Evolutionary conservation across 2,329 filamentous ascomycete genomes (phyloP).

Genomic region (Periglandula ipomoeae): DNA sequence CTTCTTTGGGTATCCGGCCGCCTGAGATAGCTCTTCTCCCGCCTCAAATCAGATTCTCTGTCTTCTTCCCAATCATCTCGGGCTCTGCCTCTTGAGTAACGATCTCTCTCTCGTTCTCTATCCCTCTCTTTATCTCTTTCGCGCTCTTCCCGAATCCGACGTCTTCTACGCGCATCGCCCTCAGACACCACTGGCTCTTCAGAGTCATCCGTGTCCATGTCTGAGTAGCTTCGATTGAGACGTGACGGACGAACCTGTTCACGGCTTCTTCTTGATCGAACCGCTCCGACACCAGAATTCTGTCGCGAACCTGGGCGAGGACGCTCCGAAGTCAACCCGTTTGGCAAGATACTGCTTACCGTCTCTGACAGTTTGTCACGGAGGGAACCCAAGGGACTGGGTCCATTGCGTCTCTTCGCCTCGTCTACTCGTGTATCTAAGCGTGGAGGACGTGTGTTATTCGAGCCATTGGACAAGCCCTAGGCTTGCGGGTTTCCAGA

Average conservation of each 20-base stretch:
- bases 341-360: conserved; percentile 33
- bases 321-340: conserved; percentile 23
- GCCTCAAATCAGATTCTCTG: conserved; percentile 19
- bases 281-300: conserved; percentile 20
- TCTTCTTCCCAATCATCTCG: conserved; percentile 25
- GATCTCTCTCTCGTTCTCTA: conserved; percentile 26
- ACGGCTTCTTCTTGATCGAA: conserved; percentile 27
- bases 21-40: conserved; percentile 25
- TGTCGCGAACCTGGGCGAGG: conserved; percentile 28
- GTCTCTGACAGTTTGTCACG: conserved; percentile 37
- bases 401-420: conserved; percentile 23
- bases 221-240: conserved; percentile 32
- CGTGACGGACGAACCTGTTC: conserved; percentile 32
- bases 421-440: conserved; percentile 27
- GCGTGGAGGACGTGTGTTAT: conserved; percentile 23
- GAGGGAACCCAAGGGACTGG: conserved; percentile 29
- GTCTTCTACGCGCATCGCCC: conserved; percentile 20
- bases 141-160: conserved; percentile 15
- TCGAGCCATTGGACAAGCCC: conserved; percentile 14
- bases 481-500: conserved; percentile 19
- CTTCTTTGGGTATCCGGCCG: conserved; percentile 33
- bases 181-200: conserved; percentile 25
- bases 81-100: conserved; percentile 23
- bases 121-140: conserved; percentile 24
- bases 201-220: conserved; percentile 26